Base-by-base conservation (phyloP, 805 yeast species). In the Suhomyces kilbournensis region DNA sequence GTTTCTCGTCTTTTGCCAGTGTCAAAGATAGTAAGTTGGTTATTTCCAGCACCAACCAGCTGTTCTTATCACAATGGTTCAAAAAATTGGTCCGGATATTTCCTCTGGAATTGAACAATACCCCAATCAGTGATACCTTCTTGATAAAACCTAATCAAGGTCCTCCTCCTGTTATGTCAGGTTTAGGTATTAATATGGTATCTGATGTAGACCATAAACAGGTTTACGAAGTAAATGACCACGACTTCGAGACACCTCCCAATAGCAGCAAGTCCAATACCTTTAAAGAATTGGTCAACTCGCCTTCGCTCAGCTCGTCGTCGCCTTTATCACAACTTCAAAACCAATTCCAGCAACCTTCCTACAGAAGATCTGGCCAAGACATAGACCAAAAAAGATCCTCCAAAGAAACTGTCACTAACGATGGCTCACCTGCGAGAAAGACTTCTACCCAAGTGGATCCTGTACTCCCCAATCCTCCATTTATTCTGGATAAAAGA, bases 111-210 rank as follows among this genome's bases (percentile, higher is more conserved):
- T 48, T 54, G n/a, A 57, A 61, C 28, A 49, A 62, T 35, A 61
- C 70, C 28, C 70, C 65, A 7, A 44, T 58, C 2, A 55, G 54
- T 30, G 57, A 62, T 3, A 47, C 50, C 4, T 65, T 65, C 49
- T 53, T 65, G 48, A 55, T 68, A 19, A 55, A 60, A 34, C 53
- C 63, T 4, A 45, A 49, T 28, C 55, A 57, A 20, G 44, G 48
- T 23, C 48, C 50, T 7, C 52, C 62, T 4, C 52, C 56, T 9
- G 42, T 38, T 4, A 61, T 69, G 68, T 51, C 61, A 26, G 76
- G 76, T 4, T 59, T 71, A 38, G 76, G 76, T 14, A 71, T 71
- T 38, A 65, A 67, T 53, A 60, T 70, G 32, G 43, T 57, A 3
- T 53, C 64, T 15, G 57, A 50, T 34, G 19, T 51, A 2, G 55